Percentiles rank a stretch among this genome's conserved stretches.
phyloP scores from a whole-genome alignment of 83 land plant genomes.

The Picea abies region DNA sequence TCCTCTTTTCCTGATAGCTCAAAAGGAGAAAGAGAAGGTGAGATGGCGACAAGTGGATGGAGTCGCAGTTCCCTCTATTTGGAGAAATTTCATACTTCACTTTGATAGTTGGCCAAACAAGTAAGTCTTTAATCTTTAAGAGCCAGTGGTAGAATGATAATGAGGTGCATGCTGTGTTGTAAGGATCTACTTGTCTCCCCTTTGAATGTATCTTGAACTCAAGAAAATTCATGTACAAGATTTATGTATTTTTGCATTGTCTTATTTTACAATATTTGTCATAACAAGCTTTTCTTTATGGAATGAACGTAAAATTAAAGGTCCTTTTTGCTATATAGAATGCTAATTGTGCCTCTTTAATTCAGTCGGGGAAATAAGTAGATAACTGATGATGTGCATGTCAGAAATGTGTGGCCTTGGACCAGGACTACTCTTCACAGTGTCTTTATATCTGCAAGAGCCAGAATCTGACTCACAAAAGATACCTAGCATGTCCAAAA shows the following conservation, averaged over 20 bases:
- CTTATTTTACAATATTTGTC: background rate
- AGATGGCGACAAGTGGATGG: background rate
- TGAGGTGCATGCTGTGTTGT: background rate
- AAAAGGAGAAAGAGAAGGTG: slow-evolving; percentile 18
- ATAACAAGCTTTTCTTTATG: background rate
- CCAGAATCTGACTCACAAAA: too few species aligned
- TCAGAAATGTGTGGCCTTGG: background rate
- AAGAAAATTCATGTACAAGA: slow-evolving; percentile 1
- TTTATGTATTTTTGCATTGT: background rate
- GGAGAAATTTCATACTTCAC: background rate
- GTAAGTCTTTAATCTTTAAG: background rate
- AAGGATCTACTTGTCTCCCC: background rate
- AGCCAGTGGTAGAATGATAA: background rate
- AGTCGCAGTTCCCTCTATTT: background rate
- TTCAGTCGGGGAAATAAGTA: background rate
- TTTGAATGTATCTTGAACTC: background rate
- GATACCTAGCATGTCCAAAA: too few species aligned
- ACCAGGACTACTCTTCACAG: background rate
- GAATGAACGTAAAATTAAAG: background rate
- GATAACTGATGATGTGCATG: background rate
- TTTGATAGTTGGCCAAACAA: background rate
- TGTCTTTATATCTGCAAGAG: background rate
- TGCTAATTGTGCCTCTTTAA: background rate
- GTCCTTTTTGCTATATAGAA: background rate
- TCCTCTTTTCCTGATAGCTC: slow-evolving; percentile 17